Percentiles rank a stretch among this genome's conserved stretches.
These are phyloP conservation scores for Botrytis deweyae DNA, from an alignment of 2,329 filamentous ascomycete genomes.

Conservation along the genomic window DNA sequence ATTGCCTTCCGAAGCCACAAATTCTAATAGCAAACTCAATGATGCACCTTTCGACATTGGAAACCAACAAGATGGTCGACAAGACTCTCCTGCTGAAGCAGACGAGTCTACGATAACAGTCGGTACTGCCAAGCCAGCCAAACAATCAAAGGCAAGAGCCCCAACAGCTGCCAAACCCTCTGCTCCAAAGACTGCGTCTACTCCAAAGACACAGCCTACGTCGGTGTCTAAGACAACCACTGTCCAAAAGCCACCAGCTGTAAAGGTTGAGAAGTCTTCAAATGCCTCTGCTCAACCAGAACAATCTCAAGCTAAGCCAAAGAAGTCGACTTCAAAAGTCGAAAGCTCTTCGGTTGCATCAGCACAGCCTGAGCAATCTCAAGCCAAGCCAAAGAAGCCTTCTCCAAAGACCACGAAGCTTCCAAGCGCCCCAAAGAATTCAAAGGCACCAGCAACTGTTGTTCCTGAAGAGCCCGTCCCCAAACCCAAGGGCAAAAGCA, in stretches of 20 bases:
- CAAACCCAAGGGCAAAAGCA: slow-evolving; percentile 1
- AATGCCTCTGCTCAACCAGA: neutral
- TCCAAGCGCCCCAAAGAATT: neutral
- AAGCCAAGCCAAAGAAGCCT: slow-evolving; percentile 6
- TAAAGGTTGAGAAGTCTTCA: neutral
- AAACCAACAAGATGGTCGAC: slow-evolving; percentile 2
- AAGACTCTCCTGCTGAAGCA: neutral
- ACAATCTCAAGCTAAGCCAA: slow-evolving; percentile 1
- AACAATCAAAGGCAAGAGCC: neutral
- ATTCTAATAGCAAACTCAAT: neutral
- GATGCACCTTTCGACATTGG: neutral
- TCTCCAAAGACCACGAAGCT: neutral
- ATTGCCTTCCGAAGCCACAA: neutral
- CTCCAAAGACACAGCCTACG: neutral
- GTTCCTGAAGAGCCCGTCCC: neutral
- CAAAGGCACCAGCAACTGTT: neutral
- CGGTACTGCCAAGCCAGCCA: neutral
- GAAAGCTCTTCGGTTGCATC: neutral
- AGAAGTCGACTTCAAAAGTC: neutral
- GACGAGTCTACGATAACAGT: neutral
- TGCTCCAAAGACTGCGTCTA: neutral
- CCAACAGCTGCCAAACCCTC: neutral
- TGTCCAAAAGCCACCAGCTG: neutral
- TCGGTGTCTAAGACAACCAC: neutral
- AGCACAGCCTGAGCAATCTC: neutral